Percentiles rank a stretch among this genome's conserved stretches.
Conservation (phyloP, 495 filamentous ascomycete genomes). For the Penicillium desertorum region DNA sequence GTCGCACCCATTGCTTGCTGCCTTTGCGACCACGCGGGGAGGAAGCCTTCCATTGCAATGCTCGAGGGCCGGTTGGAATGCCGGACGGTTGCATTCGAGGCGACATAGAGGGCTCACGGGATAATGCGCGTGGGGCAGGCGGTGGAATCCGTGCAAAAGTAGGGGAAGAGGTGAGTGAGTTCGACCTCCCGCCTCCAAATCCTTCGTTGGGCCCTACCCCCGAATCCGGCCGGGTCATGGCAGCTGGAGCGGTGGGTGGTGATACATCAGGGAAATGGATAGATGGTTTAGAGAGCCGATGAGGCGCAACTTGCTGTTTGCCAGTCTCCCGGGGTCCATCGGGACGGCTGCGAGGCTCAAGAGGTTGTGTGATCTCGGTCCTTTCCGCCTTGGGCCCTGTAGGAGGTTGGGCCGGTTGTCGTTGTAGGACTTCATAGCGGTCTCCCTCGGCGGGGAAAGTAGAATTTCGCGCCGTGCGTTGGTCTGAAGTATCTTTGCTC, state of each 20-base stretch:
- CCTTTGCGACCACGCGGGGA: constrained; percentile 39
- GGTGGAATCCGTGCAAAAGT: constrained; percentile 32
- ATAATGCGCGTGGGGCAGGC: constrained; percentile 31
- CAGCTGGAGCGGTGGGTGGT: constrained; percentile 45
- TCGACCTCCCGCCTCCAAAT: constrained; percentile 23
- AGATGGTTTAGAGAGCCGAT: constrained; percentile 16
- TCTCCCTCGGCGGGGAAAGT: constrained; percentile 37
- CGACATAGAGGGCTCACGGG: constrained; percentile 43
- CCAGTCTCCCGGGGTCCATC: constrained; percentile 21
- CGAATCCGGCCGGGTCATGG: constrained; percentile 37
- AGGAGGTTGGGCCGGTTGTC: constrained; percentile 34
- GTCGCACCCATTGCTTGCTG: constrained; percentile 65
- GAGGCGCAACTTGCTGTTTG: constrained; percentile 18
- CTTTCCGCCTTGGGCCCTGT: constrained; percentile 46
- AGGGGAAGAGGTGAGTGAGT: constrained; percentile 26
- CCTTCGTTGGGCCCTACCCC: constrained; percentile 19
- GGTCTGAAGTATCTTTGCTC: constrained; percentile 41
- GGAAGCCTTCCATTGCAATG: constrained; percentile 39
- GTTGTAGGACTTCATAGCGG: constrained; percentile 22
- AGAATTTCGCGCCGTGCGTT: constrained; percentile 36
- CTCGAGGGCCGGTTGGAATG: constrained; percentile 60
- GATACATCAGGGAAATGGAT: constrained; percentile 31
- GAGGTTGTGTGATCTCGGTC: constrained; percentile 18
- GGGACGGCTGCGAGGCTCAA: constrained; percentile 27
- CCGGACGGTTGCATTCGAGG: constrained; percentile 53